Conservation (phyloP, 1,284 basidiomycete species). For the Leccinum pachyderme region DNA sequence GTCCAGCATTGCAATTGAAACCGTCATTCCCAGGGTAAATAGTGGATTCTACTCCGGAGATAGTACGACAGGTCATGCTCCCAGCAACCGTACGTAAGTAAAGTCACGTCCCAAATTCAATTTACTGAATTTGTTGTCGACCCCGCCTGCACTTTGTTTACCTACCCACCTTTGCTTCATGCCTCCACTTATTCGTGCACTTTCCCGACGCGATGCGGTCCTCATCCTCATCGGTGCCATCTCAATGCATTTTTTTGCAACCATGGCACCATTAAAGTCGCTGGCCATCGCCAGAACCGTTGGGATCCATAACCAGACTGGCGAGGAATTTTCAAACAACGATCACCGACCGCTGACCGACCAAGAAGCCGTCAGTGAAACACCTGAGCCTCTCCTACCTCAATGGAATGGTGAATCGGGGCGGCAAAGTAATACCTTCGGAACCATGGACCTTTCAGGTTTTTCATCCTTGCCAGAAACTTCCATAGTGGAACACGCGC, state of each 20-base stretch:
- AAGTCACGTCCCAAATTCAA: neutral
- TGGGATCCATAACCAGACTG: conserved; percentile 20
- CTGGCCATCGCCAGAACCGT: conserved; percentile 40
- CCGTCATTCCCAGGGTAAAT: neutral
- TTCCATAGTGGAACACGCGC: conserved; percentile 56
- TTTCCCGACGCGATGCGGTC: conserved; percentile 46
- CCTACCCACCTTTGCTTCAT: conserved; percentile 6
- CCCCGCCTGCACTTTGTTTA: neutral
- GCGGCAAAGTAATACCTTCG: neutral
- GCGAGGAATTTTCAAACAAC: conserved; percentile 14
- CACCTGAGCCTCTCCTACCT: conserved; percentile 1
- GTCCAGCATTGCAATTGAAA: neutral
- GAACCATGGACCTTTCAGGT: conserved; percentile 5
- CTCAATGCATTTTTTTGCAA: conserved; percentile 48
- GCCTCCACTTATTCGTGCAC: conserved; percentile 28
- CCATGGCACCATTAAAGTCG: conserved; percentile 32
- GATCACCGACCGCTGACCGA: conserved; percentile 17
- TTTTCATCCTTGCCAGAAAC: conserved; percentile 45
- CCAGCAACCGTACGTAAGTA: neutral
- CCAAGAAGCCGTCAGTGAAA: conserved; percentile 8
- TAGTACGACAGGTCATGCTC: neutral
- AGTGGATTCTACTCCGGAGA: neutral
- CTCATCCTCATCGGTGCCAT: conserved; percentile 51
- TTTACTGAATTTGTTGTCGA: neutral
- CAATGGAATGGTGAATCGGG: neutral